A percentile compares a stretch with the other conserved stretches of the same genome.
These are phyloP conservation scores for Lithocarpus polystachyus DNA, from an alignment of 306 rosid species.

Conservation along the genomic window DNA sequence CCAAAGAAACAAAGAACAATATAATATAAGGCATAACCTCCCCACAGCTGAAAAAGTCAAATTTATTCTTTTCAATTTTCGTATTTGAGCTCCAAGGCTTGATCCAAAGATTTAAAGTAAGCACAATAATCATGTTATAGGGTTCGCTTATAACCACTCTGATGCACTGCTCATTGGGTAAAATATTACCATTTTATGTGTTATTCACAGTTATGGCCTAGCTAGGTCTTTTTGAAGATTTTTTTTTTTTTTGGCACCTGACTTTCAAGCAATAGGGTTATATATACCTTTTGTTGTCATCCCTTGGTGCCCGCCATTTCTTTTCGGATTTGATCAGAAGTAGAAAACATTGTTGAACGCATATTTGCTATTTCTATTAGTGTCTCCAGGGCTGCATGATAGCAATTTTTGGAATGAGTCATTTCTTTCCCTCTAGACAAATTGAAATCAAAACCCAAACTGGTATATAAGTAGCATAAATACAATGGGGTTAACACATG, in stretches of 20 bases:
- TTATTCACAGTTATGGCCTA: neutral
- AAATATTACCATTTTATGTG: neutral
- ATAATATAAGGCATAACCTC: no score
- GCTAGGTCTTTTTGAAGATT: neutral
- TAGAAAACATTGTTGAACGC: conserved; percentile 49
- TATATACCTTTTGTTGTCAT: conserved; percentile 32
- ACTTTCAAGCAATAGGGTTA: neutral
- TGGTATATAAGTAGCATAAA: neutral
- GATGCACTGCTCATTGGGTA: neutral
- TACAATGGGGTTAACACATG: neutral
- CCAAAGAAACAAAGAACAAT: no score
- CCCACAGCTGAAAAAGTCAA: no score
- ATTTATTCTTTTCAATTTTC: neutral
- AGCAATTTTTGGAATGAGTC: conserved; percentile 23
- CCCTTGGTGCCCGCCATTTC: conserved; percentile 42
- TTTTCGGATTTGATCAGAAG: conserved; percentile 50
- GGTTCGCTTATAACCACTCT: neutral
- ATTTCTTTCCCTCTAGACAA: neutral
- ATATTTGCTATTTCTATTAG: conserved; percentile 73
- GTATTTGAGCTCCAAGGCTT: neutral
- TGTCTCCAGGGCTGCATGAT: conserved; percentile 64
- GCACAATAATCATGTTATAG: neutral
- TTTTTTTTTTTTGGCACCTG: neutral
- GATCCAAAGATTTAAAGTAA: neutral
- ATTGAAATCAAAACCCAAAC: neutral